Base-by-base conservation (phyloP, 2,329 filamentous ascomycete genomes). In the Fusarium sp. region DNA sequence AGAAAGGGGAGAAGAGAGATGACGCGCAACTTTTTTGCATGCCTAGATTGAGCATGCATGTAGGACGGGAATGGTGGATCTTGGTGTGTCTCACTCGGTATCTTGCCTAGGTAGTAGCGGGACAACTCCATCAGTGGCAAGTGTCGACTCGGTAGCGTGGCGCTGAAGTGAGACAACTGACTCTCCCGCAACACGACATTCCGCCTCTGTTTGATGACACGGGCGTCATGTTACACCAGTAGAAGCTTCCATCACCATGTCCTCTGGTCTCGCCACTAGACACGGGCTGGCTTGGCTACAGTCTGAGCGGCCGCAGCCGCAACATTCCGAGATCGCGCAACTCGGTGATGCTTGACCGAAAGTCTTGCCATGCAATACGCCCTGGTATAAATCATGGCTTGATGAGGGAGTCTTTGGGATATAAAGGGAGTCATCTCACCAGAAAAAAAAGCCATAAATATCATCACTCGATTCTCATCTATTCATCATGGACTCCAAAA, bases 401-500 rank as follows among this genome's bases (percentile, higher is more conserved):
- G 12, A 6, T 27, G 8, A 46, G 2, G n/a, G n/a, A 9, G 11
- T 22, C 6, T 20, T 46, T 1, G 7, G 44, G 55, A 44, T 38
- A 42, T 40, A 57, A 38, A 49, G 17, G 16, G 9, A 8, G 14
- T n/a, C 36, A 22, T 3, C 20, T 9, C 20, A n/a, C 3, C n/a
- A 35, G 22, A n/a, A 0, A 7, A 40, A 2, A 7, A 40, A 2
- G 3, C 9, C 24, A 17, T 11, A 42, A n/a, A 40, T 22, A 63
- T 6, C 35, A 55, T 24, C 38, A 7, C 24, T 20, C n/a, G 1
- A 16, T 17, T 20, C 2, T 16, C n/a, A 14, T 14, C 10, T 33
- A n/a, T 7, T 51, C 62, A 71, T 33, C 17, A 75, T 75, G 73
- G 46, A 64, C 5, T 70, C 71, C n/a, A 71, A 64, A 38, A 76